Conservation (phyloP, 192 early-diverging fungal genomes). For the Backusella westeae region DNA sequence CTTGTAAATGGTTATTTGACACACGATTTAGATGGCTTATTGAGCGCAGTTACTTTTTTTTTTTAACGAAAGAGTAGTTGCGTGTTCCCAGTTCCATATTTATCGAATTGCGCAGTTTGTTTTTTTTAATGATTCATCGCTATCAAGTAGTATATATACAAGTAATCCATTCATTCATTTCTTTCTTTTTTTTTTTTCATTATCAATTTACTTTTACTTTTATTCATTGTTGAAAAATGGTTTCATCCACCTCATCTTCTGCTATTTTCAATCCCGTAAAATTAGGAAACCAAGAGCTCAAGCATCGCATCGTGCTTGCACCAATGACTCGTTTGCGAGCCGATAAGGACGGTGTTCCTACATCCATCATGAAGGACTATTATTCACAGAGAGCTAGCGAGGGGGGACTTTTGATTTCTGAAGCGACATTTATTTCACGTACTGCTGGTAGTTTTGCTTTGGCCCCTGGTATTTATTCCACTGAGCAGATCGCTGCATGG, state of each 20-base stretch:
- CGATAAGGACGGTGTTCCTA: constrained; percentile 4
- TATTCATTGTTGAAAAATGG: not conserved
- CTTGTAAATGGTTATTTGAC: not conserved
- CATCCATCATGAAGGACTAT: constrained; percentile 7
- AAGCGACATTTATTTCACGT: constrained; percentile 1
- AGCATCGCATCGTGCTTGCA: constrained; percentile 21
- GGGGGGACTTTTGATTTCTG: constrained; percentile 9
- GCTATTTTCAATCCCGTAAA: constrained; percentile 23
- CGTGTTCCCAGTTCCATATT: not conserved
- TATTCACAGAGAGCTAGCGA: constrained; percentile 18
- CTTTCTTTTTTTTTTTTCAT: not conserved
- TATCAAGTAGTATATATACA: not conserved
- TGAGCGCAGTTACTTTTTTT: not conserved
- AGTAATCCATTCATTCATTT: not conserved
- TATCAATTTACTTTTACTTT: not conserved
- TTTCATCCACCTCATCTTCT: not conserved
- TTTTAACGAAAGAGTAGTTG: not conserved
- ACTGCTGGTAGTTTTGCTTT: constrained; percentile 7
- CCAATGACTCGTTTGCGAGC: constrained; percentile 23
- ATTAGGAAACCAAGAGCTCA: not conserved
- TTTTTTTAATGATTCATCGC: not conserved
- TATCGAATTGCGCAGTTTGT: not conserved
- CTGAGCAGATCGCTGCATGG: constrained; percentile 47
- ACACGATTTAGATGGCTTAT: no score
- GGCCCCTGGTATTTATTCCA: constrained; percentile 37